Evolutionary conservation across 441 rosid species (phyloP).

Genomic region (Gossypium aridum): DNA sequence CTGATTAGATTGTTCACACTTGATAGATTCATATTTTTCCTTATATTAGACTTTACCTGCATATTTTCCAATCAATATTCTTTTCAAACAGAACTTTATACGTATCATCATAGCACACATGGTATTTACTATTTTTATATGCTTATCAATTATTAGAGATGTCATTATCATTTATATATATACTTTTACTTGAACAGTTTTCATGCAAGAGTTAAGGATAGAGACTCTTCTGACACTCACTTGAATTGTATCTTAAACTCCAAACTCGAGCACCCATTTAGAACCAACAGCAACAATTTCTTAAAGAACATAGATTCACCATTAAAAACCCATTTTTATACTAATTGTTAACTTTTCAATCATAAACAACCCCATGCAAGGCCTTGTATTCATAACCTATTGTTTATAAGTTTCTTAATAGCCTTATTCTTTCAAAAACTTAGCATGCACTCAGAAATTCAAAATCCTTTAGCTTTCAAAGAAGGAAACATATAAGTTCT

Average conservation of each 20-base stretch:
- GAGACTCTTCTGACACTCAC: background rate
- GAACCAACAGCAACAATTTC: background rate
- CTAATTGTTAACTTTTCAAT: background rate
- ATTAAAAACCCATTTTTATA: background rate
- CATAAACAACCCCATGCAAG: background rate
- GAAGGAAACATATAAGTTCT: background rate
- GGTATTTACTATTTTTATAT: no score
- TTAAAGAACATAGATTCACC: background rate
- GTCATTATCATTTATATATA: background rate
- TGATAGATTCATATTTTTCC: background rate
- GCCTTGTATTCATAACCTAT: background rate
- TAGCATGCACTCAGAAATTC: background rate
- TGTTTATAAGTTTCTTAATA: background rate
- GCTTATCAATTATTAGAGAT: background rate
- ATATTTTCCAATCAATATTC: background rate
- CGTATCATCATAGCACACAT: background rate
- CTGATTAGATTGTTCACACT: background rate
- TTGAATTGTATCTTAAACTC: background rate
- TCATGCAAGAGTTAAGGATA: background rate
- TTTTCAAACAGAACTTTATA: background rate
- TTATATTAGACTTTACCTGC: background rate
- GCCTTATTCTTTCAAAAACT: background rate
- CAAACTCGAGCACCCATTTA: background rate
- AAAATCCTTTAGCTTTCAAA: background rate
- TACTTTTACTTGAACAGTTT: background rate